These are phyloP conservation scores for Boletus semigastroideus DNA, from an alignment of 1,284 basidiomycete species.

Conservation along the genomic window DNA sequence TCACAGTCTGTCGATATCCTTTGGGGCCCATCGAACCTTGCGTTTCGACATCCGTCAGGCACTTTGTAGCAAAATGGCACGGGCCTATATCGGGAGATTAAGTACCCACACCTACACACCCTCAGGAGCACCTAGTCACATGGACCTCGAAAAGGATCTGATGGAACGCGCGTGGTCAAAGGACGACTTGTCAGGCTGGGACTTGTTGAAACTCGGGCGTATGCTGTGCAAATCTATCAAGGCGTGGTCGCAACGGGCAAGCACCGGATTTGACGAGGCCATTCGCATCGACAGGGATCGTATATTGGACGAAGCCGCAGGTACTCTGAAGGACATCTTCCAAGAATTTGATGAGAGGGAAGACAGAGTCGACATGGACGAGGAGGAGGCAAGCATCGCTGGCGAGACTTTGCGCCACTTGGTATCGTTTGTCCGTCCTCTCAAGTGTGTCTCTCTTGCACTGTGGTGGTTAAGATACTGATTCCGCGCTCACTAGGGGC, in stretches of 20 bases:
- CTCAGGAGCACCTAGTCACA: constrained; percentile 56
- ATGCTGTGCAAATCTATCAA: constrained; percentile 51
- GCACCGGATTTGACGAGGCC: constrained; percentile 22
- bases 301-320: constrained; percentile 66
- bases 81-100: constrained; percentile 58
- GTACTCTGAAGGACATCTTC: constrained; percentile 66
- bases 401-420: constrained; percentile 60
- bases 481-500: constrained; percentile 41
- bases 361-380: constrained; percentile 59
- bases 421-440: constrained; percentile 51
- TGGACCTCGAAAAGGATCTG: constrained; percentile 58
- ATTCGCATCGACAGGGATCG: constrained; percentile 43
- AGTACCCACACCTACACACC: constrained; percentile 52
- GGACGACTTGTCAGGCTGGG: constrained; percentile 62
- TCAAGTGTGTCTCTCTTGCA: constrained; percentile 44
- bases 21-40: constrained; percentile 68
- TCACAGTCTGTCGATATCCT: constrained; percentile 36
- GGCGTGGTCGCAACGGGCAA: constrained; percentile 52
- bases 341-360: constrained; percentile 67
- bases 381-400: constrained; percentile 62
- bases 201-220: constrained; percentile 56
- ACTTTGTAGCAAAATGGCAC: constrained; percentile 58
- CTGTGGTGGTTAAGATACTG: constrained; percentile 3
- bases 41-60: constrained; percentile 61
- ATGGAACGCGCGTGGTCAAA: constrained; percentile 72